phyloP scores from a whole-genome alignment of 1,284 basidiomycete genomes.

The Moesziomyces sp. region DNA sequence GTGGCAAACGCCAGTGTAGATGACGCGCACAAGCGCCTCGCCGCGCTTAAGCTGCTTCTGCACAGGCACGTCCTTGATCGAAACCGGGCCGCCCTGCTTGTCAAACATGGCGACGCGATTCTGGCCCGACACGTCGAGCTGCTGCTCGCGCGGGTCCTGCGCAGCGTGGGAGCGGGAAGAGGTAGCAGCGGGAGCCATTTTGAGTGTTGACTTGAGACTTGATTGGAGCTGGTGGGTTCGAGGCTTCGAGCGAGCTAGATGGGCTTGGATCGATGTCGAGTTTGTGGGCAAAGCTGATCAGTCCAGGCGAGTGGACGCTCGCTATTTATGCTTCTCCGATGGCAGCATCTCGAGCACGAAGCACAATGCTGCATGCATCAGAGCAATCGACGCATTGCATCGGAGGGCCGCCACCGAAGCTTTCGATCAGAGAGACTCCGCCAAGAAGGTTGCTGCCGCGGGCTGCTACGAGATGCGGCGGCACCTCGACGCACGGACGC shows the following conservation, averaged over 20 bases:
- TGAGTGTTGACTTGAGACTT: background rate
- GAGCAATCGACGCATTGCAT: no score
- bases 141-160: slow-evolving; percentile 50
- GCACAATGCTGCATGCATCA: no score
- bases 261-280: background rate
- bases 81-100: slow-evolving; percentile 56
- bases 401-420: no score
- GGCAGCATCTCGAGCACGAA: no score
- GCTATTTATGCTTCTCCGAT: background rate
- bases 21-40: slow-evolving; percentile 82
- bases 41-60: slow-evolving; percentile 78
- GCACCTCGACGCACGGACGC: no score
- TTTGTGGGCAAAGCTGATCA: no score
- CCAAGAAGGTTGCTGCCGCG: no score
- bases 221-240: background rate
- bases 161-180: slow-evolving; percentile 15
- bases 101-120: slow-evolving; percentile 55
- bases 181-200: slow-evolving; percentile 47
- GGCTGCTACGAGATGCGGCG: no score
- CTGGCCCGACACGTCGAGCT: slow-evolving; percentile 43
- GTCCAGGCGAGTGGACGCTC: background rate
- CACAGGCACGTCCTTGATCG: slow-evolving; percentile 69
- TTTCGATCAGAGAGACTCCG: no score
- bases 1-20: slow-evolving; percentile 57
- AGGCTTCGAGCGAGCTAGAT: background rate